Base-by-base conservation (phyloP, 2,329 filamentous ascomycete species). In the Cadophora sp. region DNA sequence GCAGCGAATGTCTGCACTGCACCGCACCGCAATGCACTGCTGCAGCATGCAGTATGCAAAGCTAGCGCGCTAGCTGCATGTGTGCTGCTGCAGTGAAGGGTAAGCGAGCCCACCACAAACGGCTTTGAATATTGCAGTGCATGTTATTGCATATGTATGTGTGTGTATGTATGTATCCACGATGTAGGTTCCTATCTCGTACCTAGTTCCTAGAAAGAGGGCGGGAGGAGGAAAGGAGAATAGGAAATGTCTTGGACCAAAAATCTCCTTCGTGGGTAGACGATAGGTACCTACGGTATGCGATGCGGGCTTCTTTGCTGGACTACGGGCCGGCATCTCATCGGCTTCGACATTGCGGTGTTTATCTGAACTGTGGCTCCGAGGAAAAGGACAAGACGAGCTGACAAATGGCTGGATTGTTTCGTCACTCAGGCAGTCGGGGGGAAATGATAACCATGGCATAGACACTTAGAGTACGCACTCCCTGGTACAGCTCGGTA, bases 81-180 rank as follows among this genome's bases (percentile, higher is more conserved):
- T 5, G n/a, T n/a, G 30, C 27, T n/a, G 30, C 27, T 56, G 47
- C 30, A 39, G 48, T 22, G 4, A 13, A 36, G 30, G 39, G 41
- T 41, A 59, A 48, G 45, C 62, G 55, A 41, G 20, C 30, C 62
- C 33, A 58, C 53, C 13, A 39, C 41, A 16, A 58, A 33, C 20
- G 27, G n/a, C 13, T n/a, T 43, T 16, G 43, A 45, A 64, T 64
- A 64, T 51, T 45, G 33, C 18, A 30, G 20, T 51, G 53, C 62
- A 59, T 64, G 33, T 16, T 64, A 64, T 59, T 64, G 55, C 62
- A 64, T 64, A 47, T 27, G 18, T 33, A 41, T 48, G 30, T n/a
- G n/a, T 45, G 20, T 4, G 22, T 43, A 41, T 24, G 14, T n/a
- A 30, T 27, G 36, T 59, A n/a, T 45, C 56, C 24, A 36, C 33